Base-by-base conservation (phyloP, 352 stramenopile genomes). In the Phytophthora lateralis region DNA sequence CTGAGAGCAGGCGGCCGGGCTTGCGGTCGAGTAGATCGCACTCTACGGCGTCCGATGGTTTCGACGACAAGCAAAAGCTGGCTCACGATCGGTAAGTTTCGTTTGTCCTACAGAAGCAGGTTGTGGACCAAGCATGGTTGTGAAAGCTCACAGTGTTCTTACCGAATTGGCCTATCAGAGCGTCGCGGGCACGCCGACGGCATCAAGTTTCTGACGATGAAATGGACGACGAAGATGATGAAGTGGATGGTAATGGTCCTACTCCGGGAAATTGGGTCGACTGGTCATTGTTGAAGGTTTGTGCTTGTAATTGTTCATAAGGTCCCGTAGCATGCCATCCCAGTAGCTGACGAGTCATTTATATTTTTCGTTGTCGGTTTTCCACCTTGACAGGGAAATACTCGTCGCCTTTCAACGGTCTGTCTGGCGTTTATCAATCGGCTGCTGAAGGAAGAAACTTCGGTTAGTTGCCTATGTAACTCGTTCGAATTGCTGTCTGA, bases 361-460 rank as follows among this genome's bases (percentile, higher is more conserved):
- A 9, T 37, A 37, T 37, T 2, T 15, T 37, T 18, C 3, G 1
- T 56, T 47, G 35, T 52, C 12, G 46, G 9, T 48, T 57, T 50
- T 10, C 6, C 12, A 15, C 39, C 42, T 41, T 55, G 24, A 24
- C 47, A 74, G 73, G 26, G 35, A 27, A 80, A 73, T 26, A 60
- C 73, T 18, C 62, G 57, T 11, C 56, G 62, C 37, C 59, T 94
- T 45, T 80, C 72, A 21, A 74, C 65, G 3, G 63, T 96, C 17
- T 94, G 87, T 51, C 60, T 81, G 17, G 80, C 81, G 14, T 29
- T 88, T 9, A 65, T 96, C 29, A 55, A 85, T 46, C 73, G 80
- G 18, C 42, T 96, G 10, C 63, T 95, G 38, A 83, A 93, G 38
- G 82, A 94, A 64, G 78, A 90, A 55, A 80, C 83, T 38, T 69